Evolutionary conservation across 495 filamentous ascomycete species (phyloP).

Genomic region (Penicillium fimorum): DNA sequence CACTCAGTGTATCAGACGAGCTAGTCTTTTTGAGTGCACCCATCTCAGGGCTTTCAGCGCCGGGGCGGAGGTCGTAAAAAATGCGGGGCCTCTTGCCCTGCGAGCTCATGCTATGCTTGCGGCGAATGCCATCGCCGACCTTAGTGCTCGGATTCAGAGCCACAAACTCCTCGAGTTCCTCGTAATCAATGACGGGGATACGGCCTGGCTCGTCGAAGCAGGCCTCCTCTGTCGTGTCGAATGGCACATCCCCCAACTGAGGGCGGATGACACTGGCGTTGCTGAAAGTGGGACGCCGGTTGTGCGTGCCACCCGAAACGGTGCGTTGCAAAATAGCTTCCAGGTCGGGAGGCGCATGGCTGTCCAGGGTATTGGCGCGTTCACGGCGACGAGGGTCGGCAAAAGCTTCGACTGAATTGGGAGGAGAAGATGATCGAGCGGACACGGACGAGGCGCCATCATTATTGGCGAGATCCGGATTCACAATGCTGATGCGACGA

Average conservation of each 20-base stretch:
- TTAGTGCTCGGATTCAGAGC: constrained; percentile 54
- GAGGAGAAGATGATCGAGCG: constrained; percentile 75
- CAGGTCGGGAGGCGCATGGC: constrained; percentile 54
- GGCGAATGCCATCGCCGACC: constrained; percentile 31
- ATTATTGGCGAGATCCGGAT: constrained; percentile 42
- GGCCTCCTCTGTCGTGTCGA: constrained; percentile 68
- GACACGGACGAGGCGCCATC: constrained; percentile 57
- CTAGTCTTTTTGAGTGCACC: constrained; percentile 36
- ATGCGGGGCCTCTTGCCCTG: constrained; percentile 49
- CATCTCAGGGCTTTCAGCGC: constrained; percentile 29
- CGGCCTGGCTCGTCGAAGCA: constrained; percentile 68
- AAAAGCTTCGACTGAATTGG: constrained; percentile 97
- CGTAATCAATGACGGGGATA: constrained; percentile 73
- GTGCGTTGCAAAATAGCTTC: constrained; percentile 68
- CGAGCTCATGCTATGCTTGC: constrained; percentile 54
- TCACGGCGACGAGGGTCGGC: constrained; percentile 72
- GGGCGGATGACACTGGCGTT: constrained; percentile 54
- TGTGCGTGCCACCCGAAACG: constrained; percentile 64
- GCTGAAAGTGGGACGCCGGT: constrained; percentile 59
- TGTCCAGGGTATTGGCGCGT: constrained; percentile 62
- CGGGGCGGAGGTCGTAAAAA: constrained; percentile 63
- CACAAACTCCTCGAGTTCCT: constrained; percentile 84
- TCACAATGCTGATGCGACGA: constrained; percentile 41
- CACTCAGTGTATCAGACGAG: constrained; percentile 20
- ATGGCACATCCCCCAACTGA: constrained; percentile 44